Base-by-base conservation (phyloP, 306 rosid species). In the Argentina anserina region DNA sequence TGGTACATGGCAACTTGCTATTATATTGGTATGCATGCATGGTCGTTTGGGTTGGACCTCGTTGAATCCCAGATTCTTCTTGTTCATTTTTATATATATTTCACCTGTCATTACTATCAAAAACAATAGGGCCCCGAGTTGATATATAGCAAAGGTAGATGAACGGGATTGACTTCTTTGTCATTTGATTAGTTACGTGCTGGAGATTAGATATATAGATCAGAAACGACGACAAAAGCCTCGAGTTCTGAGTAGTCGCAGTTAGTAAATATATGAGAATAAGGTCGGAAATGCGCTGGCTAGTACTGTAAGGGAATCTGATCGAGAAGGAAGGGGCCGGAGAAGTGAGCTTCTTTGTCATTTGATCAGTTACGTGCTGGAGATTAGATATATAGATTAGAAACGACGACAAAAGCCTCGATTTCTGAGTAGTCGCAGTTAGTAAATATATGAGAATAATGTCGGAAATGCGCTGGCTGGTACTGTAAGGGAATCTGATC, bases 401-500 rank as follows among this genome's bases (percentile, higher is more conserved):
- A 42, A 40, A 41, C 31, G 76, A 42, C 69, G 76, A 42, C 69
- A 43, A 29, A 59, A 12, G 34, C 25, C 56, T 58, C 6, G 76
- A 60, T 43, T 60, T 7, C 7, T 13, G 63, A 18, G 64, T 1
- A 31, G 12, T 18, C 11, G 39, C 37, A 28, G 12, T 14, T 28
- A 10, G 21, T 59, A 9, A 46, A 47, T 29, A 46, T 28, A 13
- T 1, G 28, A 5, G 50, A 25, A 12, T 2, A 6, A 29, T 42
- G 17, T 15, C 1, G 13, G 36, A 8, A 33, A 3, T 50, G 74
- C 23, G 72, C 58, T 56, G 63, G 63, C 36, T 21, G 18, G 1
- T 9, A 20, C n/a, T 66, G 33, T 65, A 4, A 50, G 65, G 53
- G 56, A 67, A 75, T 66, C 73, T 76, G 50, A n/a, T n/a, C n/a